Conservation (phyloP, 2,329 filamentous ascomycete genomes). For the Sclerotinia nivalis region DNA sequence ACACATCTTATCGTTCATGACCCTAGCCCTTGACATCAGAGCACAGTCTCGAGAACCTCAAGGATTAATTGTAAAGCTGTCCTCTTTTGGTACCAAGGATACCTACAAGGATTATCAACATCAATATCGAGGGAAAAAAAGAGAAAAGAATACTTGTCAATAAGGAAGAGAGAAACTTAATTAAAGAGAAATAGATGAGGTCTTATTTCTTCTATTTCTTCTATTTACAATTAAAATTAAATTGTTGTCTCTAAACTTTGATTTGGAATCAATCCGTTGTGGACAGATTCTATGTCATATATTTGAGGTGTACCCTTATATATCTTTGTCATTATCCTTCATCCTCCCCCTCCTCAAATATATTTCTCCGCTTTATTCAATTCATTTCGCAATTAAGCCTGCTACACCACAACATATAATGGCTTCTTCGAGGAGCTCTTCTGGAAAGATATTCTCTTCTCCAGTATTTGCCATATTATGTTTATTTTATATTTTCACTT, state of each 20-base stretch:
- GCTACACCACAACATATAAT: constrained; percentile 33
- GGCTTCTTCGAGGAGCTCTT: constrained; percentile 30
- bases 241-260: not conserved
- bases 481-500: constrained; percentile 41
- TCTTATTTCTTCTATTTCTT: not conserved
- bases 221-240: not conserved
- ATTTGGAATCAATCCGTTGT: constrained; percentile 27
- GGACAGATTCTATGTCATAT: constrained; percentile 39
- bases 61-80: constrained; percentile 20
- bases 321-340: constrained; percentile 17
- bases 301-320: not conserved
- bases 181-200: not conserved
- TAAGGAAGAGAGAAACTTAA: not conserved
- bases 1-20: constrained; percentile 14
- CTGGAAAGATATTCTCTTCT: constrained; percentile 33
- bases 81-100: constrained; percentile 18
- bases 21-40: not conserved
- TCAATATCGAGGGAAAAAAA: not conserved
- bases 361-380: constrained; percentile 30
- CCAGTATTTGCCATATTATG: constrained; percentile 38
- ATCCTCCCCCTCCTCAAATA: constrained; percentile 20
- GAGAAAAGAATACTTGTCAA: constrained; percentile 12
- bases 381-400: constrained; percentile 36
- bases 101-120: constrained; percentile 14
- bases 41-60: too few species aligned